Evolutionary conservation across 257 asterid genomes (phyloP), one percentile per base, ranked within the genome.

Genomic region (Lycium ferocissimum): DNA sequence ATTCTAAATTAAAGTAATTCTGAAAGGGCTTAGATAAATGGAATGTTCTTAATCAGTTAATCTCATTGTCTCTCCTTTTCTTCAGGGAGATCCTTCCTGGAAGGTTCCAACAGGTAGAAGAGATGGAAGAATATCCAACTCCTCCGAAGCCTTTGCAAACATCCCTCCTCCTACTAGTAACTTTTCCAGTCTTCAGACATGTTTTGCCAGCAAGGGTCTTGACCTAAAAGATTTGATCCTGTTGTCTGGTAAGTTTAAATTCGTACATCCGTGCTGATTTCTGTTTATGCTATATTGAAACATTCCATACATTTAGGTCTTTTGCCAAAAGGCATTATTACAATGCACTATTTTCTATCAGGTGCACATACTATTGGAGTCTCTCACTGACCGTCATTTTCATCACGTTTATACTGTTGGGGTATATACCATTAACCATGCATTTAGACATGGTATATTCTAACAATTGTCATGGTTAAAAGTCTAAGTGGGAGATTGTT

Each of bases 301-400:
- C 33, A 9, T 20, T 20, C 13, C 69, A 62, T 62, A 22, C 13
- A 66, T 5, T 40, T 40, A 40, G 45, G 45, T 40, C 5, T 12
- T 65, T 35, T 65, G 2, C 12, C 73, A 33, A 66, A 14, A 66
- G 13, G 2, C 18, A 66, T 33, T 65, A 65, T 2, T 65, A 7
- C 40, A 1, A 26, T 33, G 72, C 26, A 33, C 72, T 11, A 65
- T 12, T 33, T 66, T 6, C 15, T 33, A 66, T 22, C 82, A 90
- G 95, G 95, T 17, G 94, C 93, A 54, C 94, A 92, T 85, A 91
- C 93, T 22, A 90, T 92, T 62, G 94, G 95, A 49, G 92, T 89
- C 2, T 75, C 93, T 9, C 95, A 90, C 56, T 92, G 95, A 38
- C 89, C 91, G 3, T 87, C 92, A 18, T 91, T 92, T 86, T 86